Base-by-base conservation (phyloP, 2,329 filamentous ascomycete species). In the Graphiopsis chlorocephala region DNA sequence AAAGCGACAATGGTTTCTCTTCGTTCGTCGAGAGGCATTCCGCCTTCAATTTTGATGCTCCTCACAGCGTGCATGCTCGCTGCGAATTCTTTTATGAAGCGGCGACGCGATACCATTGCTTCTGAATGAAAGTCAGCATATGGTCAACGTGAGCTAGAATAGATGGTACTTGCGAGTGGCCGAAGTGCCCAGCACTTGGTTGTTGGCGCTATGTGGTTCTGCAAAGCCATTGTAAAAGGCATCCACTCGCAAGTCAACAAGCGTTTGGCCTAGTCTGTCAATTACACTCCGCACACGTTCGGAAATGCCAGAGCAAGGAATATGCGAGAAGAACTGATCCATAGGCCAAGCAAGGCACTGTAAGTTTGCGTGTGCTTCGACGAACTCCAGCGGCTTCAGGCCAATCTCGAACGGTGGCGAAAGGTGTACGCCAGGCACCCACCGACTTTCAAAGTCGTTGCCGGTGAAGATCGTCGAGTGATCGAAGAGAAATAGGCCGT, bases 281-380 rank as follows among this genome's bases (percentile, higher is more conserved):
- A 82, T 74, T 0, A 82, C 69, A 14, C 60, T 63, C 2, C 69
- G 64, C 2, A 73, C 69, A 25, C 74, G 66, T 11, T 20, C 26
- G 10, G 26, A n/a, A 14, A 64, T 29, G 12, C 58, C 61, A 23
- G 14, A 14, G 6, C 17, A 26, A 8, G 14, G 42, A 2, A 17
- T 17, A 7, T 17, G n/a, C 10, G 72, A 73, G 67, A 81, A 82
- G 71, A 83, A 79, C n/a, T 73, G 73, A 52, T 79, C 78, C 65
- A 82, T 75, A 0, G 80, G 80, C 80, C 80, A 83, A 4, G 78
- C 78, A 15, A 83, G 72, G 59, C 78, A 82, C 58, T 78, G 72
- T 14, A 82, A 70, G 23, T 78, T 79, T 0, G 72, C 69, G 62
- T 83, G 81, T 12, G 74, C 73, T 67, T 82, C 81, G 67, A 83